Evolutionary conservation across 441 rosid species (phyloP).

Genomic region (Erysimum cheiri): DNA sequence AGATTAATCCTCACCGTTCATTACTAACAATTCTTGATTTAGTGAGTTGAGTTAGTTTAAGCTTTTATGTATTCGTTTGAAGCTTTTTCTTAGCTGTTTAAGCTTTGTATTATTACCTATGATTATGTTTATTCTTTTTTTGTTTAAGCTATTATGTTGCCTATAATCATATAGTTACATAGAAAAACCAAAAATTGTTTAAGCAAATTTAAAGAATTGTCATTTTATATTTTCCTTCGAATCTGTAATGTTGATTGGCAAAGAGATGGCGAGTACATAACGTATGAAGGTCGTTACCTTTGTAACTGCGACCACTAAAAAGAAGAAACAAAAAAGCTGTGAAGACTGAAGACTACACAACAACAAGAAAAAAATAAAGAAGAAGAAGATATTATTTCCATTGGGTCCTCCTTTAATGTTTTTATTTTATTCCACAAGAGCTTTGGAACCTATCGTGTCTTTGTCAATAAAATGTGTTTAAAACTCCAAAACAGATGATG

Average conservation of each 20-base stretch:
- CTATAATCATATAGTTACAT: neutral
- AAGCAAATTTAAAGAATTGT: neutral
- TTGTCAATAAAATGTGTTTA: neutral
- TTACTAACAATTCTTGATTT: slow-evolving; percentile 26
- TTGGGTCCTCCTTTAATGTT: neutral
- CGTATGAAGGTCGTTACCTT: slow-evolving; percentile 31
- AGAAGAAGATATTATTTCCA: slow-evolving; percentile 13
- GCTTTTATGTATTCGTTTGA: slow-evolving; percentile 1
- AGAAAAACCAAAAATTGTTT: too few species aligned
- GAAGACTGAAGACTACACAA: neutral
- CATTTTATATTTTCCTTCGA: neutral
- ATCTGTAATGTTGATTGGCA: slow-evolving; percentile 21
- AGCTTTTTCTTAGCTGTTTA: slow-evolving; percentile 9
- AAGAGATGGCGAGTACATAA: slow-evolving; percentile 26
- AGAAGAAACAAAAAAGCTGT: neutral
- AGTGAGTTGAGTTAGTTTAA: slow-evolving; percentile 29
- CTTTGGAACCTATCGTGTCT: neutral
- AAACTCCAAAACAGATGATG: neutral
- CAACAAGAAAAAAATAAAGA: neutral
- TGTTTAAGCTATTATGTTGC: neutral
- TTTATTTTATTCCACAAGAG: neutral
- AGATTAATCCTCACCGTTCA: slow-evolving; percentile 13
- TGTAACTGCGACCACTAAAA: slow-evolving; percentile 33
- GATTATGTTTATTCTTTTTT: neutral
- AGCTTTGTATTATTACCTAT: slow-evolving; percentile 15